Conservation (phyloP, 2,329 filamentous ascomycete species). For the Fusarium sacchari region DNA sequence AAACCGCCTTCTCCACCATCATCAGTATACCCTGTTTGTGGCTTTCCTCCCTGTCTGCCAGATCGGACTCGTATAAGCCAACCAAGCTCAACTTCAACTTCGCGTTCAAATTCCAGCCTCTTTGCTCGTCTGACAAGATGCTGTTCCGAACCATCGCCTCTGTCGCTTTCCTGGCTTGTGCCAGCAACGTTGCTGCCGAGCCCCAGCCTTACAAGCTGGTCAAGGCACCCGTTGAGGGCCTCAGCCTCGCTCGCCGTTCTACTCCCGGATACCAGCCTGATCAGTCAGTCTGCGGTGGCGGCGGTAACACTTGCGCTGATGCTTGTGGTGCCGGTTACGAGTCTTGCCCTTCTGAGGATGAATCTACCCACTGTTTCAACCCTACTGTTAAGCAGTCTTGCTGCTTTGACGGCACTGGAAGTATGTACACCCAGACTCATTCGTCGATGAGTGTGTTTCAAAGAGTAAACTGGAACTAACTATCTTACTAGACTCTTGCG, state of each 20-base stretch:
- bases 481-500: conserved; percentile 63
- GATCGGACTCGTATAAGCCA: conserved; percentile 25
- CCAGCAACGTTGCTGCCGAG: conserved; percentile 45
- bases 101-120: conserved; percentile 2
- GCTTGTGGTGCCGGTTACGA: conserved; percentile 63
- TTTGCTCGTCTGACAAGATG: conserved; percentile 44
- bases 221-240: conserved; percentile 49
- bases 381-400: conserved; percentile 61
- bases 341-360: conserved; percentile 61
- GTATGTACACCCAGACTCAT: conserved; percentile 53
- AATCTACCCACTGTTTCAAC: conserved; percentile 68
- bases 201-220: conserved; percentile 52
- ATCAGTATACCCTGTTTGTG: conserved; percentile 35
- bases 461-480: conserved; percentile 20
- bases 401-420: conserved; percentile 66
- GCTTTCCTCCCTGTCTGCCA: conserved; percentile 35
- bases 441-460: not conserved
- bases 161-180: conserved; percentile 50
- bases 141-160: conserved; percentile 48
- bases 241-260: conserved; percentile 57
- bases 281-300: conserved; percentile 56
- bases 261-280: conserved; percentile 61
- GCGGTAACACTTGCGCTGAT: conserved; percentile 63
- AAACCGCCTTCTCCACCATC: conserved; percentile 30
- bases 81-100: conserved; percentile 10